phyloP scores from a whole-genome alignment of 225 moss, liverwort and hornwort genomes.

The Physcomitrellopsis africana region DNA sequence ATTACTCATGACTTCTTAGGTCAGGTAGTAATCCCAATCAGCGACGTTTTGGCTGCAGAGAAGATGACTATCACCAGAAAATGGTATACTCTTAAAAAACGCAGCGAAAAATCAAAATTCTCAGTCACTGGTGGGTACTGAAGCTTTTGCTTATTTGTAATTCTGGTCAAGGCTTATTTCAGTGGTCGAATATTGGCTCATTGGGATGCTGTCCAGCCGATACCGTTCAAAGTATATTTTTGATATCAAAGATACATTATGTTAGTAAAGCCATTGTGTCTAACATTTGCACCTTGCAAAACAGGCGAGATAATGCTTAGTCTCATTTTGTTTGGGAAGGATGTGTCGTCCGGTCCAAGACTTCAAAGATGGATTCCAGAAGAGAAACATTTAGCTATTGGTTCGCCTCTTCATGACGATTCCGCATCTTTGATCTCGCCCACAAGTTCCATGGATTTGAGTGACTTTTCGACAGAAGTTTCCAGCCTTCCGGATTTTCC shows the following conservation, averaged over 20 bases:
- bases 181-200: too few relatives aligned
- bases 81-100: constrained; percentile 71
- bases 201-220: too few relatives aligned
- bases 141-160: too few relatives aligned
- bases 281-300: constrained; percentile 14
- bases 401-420: constrained; percentile 28
- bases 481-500: constrained; percentile 34
- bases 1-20: constrained; percentile 80
- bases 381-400: constrained; percentile 28
- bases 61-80: constrained; percentile 59
- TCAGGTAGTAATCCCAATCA: constrained; percentile 62
- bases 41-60: constrained; percentile 58
- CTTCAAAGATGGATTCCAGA: constrained; percentile 36
- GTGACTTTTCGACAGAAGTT: constrained; percentile 41
- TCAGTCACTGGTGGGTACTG: constrained; percentile 56
- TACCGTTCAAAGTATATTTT: neutral
- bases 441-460: constrained; percentile 50
- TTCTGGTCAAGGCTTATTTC: too few relatives aligned
- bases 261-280: too few relatives aligned
- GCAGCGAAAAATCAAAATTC: constrained; percentile 70
- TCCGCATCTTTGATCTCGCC: constrained; percentile 37
- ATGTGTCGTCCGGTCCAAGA: constrained; percentile 34
- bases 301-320: constrained; percentile 55
- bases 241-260: neutral
- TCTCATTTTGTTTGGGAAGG: constrained; percentile 56